Evolutionary conservation across 257 asterid species (phyloP), one percentile per base, ranked within the genome.

Genomic region (Nicotiana knightiana): DNA sequence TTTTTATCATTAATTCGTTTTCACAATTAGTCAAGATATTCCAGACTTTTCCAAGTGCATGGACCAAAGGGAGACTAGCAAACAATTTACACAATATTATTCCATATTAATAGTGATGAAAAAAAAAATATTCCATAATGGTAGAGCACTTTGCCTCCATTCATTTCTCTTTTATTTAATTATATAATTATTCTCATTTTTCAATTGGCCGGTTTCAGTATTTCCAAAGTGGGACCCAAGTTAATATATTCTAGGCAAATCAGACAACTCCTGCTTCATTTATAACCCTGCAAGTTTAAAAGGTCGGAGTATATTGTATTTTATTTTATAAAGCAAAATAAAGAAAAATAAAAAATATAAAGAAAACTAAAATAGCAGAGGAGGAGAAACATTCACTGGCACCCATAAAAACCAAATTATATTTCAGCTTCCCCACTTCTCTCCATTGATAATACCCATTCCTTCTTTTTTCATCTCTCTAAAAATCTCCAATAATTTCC

Each of bases 361-460:
- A 8, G 10, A 1, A 43, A 18, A 43, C 3, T 1, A 43, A 70
- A 71, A 43, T 73, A 48, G 79, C 62, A 24, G 26, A 51, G 79
- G 79, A 24, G 79, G 79, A 73, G 79, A 73, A 73, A 51, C 63
- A 51, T 73, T 48, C 63, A 73, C 63, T 26, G 79, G 63, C 79
- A 73, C 26, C 79, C 79, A 46, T 48, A 16, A 73, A 26, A 73
- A 51, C 8, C 79, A 73, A 73, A 13, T 48, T 73, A 51, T 26
- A 12, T 51, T 26, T 7, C 79, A 73, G 53, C 63, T 26, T 73
- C 79, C 63, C 46, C 63, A 73, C 79, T 73, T 13, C 15, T 26
- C 43, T 3, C 63, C 79, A 3, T 48, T 73, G 26, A 70, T 71
- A 30, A 13, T 2, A 5, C 71, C 46, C 43, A 30, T 67, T 32